Base-by-base conservation (phyloP, 495 filamentous ascomycete species). In the Aspergillus carlsbadensis region DNA sequence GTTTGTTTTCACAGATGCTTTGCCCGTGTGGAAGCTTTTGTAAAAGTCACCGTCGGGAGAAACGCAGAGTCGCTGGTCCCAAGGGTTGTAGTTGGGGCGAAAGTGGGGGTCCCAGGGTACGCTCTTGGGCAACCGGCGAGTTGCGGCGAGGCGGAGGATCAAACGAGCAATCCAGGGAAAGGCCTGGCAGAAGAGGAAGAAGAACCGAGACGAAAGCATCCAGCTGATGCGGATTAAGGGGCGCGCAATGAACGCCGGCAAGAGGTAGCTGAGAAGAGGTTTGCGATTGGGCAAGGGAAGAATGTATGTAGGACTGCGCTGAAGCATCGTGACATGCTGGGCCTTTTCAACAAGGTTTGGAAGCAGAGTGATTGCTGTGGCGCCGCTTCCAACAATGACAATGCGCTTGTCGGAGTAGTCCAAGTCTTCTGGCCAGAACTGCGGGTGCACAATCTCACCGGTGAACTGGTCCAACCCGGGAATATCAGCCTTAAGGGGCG, bases 21-120 rank as follows among this genome's bases (percentile, higher is more conserved):
- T 83, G 18, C 83, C 81, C 0, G 63, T 65, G 22, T 77, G 79
- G 4, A 94, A 71, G 5, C 79, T 69, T 26, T 77, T 63, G 76
- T 83, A 92, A 69, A 91, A 90, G 67, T 92, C 89, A 1, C 80
- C 86, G 59, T 87, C 82, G 0, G 89, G 89, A 17, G 79, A 82
- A 39, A 89, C 68, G 59, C 89, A 90, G 0, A 92, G 68, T 0
- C 90, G 83, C 65, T 94, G 88, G 20, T 91, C 80, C 78, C 87
- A 91, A 6, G 86, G 86, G 44, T 81, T 78, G 62, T 94, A 94
- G 13, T 61, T 58, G 0, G 90, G 90, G 22, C 79, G 80, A 76
- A 92, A 94, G 63, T 91, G 84, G 2, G 83, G 83, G 35, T 87
- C 82, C 34, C 78, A 56, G 11, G 81, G 74, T 37, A 88, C 71